Evolutionary conservation across 352 stramenopile species (phyloP).

Genomic region (Phytophthora litchii): DNA sequence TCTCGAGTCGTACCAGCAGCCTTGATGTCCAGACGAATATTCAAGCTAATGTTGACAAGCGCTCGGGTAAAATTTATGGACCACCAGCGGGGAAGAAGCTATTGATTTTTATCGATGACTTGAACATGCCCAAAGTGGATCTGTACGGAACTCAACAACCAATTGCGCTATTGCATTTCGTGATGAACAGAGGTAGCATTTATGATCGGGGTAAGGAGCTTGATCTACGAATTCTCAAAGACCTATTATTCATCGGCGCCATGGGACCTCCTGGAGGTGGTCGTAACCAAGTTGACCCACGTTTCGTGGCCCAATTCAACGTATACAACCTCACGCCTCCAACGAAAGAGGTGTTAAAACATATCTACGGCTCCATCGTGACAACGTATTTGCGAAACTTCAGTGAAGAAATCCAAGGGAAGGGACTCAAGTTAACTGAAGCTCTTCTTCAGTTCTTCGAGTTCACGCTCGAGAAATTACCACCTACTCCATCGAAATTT

Average conservation of each 20-base stretch:
- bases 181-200: slow-evolving; percentile 91
- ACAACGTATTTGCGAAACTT: slow-evolving; percentile 91
- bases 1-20: slow-evolving; percentile 93
- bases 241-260: slow-evolving; percentile 93
- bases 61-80: slow-evolving; percentile 94
- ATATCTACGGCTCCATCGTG: slow-evolving; percentile 95
- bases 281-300: slow-evolving; percentile 93
- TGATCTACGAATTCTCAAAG: slow-evolving; percentile 93
- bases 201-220: slow-evolving; percentile 96
- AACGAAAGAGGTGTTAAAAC: slow-evolving; percentile 88
- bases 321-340: slow-evolving; percentile 96
- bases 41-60: slow-evolving; percentile 96
- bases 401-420: slow-evolving; percentile 79
- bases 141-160: slow-evolving; percentile 96
- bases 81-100: slow-evolving; percentile 94
- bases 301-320: slow-evolving; percentile 95
- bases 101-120: slow-evolving; percentile 95
- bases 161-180: slow-evolving; percentile 94
- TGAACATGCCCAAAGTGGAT: slow-evolving; percentile 98
- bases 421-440: slow-evolving; percentile 84
- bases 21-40: slow-evolving; percentile 95
- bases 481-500: slow-evolving; percentile 94
- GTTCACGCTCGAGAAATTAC: slow-evolving; percentile 90
- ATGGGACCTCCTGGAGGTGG: slow-evolving; percentile 96
- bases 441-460: slow-evolving; percentile 90